phyloP scores from a whole-genome alignment of 2,329 filamentous ascomycete genomes.

The Diplodia intermedia region DNA sequence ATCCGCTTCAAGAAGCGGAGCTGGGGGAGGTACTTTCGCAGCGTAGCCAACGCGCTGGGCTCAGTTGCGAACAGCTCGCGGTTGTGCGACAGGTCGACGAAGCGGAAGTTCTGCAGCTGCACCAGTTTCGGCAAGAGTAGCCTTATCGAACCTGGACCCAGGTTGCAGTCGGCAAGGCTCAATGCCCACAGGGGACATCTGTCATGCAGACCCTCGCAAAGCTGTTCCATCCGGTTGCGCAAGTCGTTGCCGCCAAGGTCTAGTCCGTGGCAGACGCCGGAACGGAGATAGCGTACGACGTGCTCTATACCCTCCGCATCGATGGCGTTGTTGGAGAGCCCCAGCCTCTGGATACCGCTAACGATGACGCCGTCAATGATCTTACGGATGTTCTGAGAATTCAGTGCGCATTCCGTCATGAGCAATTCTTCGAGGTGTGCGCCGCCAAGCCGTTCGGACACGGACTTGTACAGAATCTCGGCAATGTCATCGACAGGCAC shows the following conservation, averaged over 20 bases:
- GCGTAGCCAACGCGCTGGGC: conserved; percentile 74
- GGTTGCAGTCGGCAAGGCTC: conserved; percentile 83
- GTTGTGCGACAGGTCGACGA: conserved; percentile 93
- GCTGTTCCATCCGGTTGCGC: conserved; percentile 51
- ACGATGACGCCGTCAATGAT: conserved; percentile 84
- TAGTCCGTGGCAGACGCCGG: conserved; percentile 81
- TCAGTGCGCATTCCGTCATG: conserved; percentile 78
- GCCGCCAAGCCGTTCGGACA: conserved; percentile 78
- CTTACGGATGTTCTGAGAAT: conserved; percentile 71
- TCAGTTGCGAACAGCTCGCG: conserved; percentile 75
- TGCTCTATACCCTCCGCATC: conserved; percentile 76
- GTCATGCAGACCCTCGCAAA: conserved; percentile 61
- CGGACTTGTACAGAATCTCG: conserved; percentile 73
- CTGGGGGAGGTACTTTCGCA: conserved; percentile 85
- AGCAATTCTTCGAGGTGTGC: conserved; percentile 81
- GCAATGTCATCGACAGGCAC: conserved; percentile 58
- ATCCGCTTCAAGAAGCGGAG: conserved; percentile 80
- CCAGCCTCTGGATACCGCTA: conserved; percentile 78
- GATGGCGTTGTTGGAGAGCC: conserved; percentile 82
- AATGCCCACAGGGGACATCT: conserved; percentile 74
- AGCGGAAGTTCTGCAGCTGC: conserved; percentile 75
- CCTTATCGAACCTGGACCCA: conserved; percentile 75
- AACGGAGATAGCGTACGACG: conserved; percentile 76
- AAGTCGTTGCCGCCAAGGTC: conserved; percentile 88
- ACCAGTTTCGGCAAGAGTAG: conserved; percentile 76